These are phyloP conservation scores for Backusella psychrophila DNA, from an alignment of 192 early-diverging fungal genomes.

Conservation along the genomic window DNA sequence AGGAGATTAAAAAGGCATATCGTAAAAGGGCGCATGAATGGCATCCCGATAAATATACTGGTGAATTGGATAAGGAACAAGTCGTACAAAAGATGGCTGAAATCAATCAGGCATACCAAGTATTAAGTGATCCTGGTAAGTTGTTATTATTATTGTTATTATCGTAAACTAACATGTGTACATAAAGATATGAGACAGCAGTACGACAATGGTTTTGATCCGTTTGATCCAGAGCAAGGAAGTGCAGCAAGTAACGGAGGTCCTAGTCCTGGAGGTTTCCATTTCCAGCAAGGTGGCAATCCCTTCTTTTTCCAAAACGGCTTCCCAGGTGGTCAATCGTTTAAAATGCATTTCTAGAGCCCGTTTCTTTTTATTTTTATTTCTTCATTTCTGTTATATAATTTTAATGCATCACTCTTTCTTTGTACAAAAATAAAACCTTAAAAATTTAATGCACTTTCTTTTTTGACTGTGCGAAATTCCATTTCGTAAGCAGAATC, in stretches of 20 bases:
- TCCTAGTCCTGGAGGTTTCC: conserved; percentile 35
- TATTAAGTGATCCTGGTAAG: conserved; percentile 62
- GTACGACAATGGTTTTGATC: conserved; percentile 79
- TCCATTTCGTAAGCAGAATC: not conserved
- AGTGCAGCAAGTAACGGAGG: conserved; percentile 30
- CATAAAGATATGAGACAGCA: conserved; percentile 37
- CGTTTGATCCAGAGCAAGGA: conserved; percentile 67
- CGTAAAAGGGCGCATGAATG: conserved; percentile 85
- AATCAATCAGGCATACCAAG: conserved; percentile 92
- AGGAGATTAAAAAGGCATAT: conserved; percentile 92
- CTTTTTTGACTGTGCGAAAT: conserved; percentile 2
- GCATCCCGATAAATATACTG: conserved; percentile 80
- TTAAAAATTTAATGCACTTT: not conserved
- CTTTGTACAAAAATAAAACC: not conserved
- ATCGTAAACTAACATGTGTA: not conserved
- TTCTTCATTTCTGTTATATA: no score
- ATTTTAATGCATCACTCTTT: not conserved
- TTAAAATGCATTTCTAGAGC: conserved; percentile 7
- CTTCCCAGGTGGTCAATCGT: conserved; percentile 8
- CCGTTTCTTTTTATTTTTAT: no score
- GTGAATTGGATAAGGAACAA: conserved; percentile 72
- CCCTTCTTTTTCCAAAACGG: conserved; percentile 17
- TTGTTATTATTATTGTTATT: not conserved
- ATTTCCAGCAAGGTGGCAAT: conserved; percentile 45
- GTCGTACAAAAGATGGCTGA: conserved; percentile 89